Conservation (phyloP, 371 early-diverging fungal species). For the Parasitella parasitica region DNA sequence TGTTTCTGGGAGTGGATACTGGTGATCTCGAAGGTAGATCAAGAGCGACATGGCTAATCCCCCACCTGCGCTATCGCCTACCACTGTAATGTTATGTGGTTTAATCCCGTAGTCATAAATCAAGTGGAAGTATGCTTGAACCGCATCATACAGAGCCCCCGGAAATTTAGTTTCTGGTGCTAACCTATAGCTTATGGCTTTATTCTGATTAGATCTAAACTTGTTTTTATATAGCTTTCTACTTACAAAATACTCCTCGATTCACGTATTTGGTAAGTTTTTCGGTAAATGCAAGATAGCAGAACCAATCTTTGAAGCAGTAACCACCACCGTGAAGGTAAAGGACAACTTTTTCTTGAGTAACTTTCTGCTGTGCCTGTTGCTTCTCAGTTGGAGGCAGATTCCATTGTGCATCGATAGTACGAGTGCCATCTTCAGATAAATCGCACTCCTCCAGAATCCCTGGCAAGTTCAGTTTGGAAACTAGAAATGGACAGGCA, state of each 20-base stretch:
- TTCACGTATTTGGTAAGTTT: slow-evolving; percentile 34
- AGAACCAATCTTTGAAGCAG: slow-evolving; percentile 41
- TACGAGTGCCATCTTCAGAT: slow-evolving; percentile 8
- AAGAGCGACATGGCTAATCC: slow-evolving; percentile 38
- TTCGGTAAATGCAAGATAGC: slow-evolving; percentile 39
- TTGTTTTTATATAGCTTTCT: neutral
- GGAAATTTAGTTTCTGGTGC: slow-evolving; percentile 45
- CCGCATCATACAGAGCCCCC: slow-evolving; percentile 37
- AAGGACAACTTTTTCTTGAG: slow-evolving; percentile 41
- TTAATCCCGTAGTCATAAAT: slow-evolving; percentile 29
- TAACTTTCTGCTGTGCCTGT: neutral
- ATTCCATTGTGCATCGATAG: slow-evolving; percentile 16
- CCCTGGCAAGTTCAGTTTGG: slow-evolving; percentile 2
- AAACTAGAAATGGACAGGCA: neutral
- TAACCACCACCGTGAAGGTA: slow-evolving; percentile 65
- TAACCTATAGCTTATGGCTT: slow-evolving; percentile 42
- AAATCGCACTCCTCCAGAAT: slow-evolving; percentile 5
- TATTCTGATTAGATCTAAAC: neutral
- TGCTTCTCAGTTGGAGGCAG: neutral
- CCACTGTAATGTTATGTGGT: slow-evolving; percentile 59
- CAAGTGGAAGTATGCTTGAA: slow-evolving; percentile 32
- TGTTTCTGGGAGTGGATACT: slow-evolving; percentile 32
- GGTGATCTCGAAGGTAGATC: slow-evolving; percentile 41
- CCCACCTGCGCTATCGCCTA: slow-evolving; percentile 79
- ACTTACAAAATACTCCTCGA: slow-evolving; percentile 39